phyloP scores from a whole-genome alignment of 1,284 basidiomycete genomes.

The Cryptococcus amylolentus region DNA sequence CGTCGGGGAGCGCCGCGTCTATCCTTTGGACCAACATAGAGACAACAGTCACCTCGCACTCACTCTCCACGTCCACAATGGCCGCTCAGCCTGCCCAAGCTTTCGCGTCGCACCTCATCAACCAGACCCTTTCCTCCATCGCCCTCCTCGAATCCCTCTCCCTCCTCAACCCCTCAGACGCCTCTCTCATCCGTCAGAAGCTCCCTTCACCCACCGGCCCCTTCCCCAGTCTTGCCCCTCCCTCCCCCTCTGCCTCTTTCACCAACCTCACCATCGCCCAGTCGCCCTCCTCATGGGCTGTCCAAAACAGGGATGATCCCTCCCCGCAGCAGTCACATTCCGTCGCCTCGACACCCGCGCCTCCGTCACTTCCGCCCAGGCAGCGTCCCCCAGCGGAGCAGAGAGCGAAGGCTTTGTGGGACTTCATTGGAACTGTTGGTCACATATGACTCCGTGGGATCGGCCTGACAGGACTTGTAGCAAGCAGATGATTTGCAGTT shows the following conservation, averaged over 20 bases:
- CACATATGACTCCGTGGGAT: background rate
- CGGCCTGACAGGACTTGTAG: slow-evolving; percentile 5
- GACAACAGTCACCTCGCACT: background rate
- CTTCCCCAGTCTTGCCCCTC: slow-evolving; percentile 23
- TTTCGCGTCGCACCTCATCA: slow-evolving; percentile 40
- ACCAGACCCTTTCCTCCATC: slow-evolving; percentile 39
- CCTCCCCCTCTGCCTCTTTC: slow-evolving; percentile 11
- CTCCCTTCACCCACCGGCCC: slow-evolving; percentile 37
- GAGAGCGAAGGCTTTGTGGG: slow-evolving; percentile 42
- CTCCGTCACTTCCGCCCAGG: slow-evolving; percentile 20
- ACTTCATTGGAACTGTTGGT: slow-evolving; percentile 39
- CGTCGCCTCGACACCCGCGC: background rate
- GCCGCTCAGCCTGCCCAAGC: slow-evolving; percentile 23
- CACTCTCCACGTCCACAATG: background rate
- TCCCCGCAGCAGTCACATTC: background rate
- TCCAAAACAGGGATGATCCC: slow-evolving; percentile 10
- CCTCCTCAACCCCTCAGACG: slow-evolving; percentile 33
- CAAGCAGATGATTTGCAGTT: slow-evolving; percentile 42
- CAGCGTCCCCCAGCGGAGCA: slow-evolving; percentile 9
- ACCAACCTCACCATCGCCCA: slow-evolving; percentile 8
- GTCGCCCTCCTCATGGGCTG: slow-evolving; percentile 11
- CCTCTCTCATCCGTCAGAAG: slow-evolving; percentile 33
- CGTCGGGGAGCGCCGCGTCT: background rate
- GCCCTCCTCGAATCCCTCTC: slow-evolving; percentile 36
- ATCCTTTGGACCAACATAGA: background rate